phyloP scores from a whole-genome alignment of 257 asterid genomes.

The Lithospermum erythrorhizon region DNA sequence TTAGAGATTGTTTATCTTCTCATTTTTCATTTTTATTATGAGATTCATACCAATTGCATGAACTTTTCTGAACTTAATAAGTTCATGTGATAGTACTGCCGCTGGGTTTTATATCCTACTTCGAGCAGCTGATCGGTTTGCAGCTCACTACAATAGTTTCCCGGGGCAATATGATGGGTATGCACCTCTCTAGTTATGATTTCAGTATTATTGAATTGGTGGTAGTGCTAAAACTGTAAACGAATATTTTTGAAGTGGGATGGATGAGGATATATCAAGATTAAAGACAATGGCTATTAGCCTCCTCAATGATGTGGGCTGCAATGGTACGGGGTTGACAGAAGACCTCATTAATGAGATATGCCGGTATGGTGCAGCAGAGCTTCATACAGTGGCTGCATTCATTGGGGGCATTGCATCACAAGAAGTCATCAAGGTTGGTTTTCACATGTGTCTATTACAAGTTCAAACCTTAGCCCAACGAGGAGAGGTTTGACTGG shows the following conservation, averaged over 20 bases:
- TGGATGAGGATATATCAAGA: slow-evolving; percentile 95
- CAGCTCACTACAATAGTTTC: slow-evolving; percentile 69
- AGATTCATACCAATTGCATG: slow-evolving; percentile 11
- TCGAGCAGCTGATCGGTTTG: slow-evolving; percentile 87
- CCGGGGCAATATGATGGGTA: slow-evolving; percentile 98
- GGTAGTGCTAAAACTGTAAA: slow-evolving; percentile 6
- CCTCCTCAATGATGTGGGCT: slow-evolving; percentile 68
- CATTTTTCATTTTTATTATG: neutral
- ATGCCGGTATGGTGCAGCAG: slow-evolving; percentile 93
- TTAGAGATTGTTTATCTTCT: neutral
- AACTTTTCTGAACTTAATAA: slow-evolving; percentile 8
- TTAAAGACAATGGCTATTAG: slow-evolving; percentile 71
- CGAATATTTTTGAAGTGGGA: slow-evolving; percentile 39
- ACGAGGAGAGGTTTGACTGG: neutral
- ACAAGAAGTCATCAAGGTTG: slow-evolving; percentile 92
- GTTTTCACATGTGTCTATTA: slow-evolving; percentile 7
- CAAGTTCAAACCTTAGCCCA: neutral
- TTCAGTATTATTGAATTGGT: neutral
- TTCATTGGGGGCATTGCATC: slow-evolving; percentile 89
- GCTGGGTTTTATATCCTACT: slow-evolving; percentile 81
- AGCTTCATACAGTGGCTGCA: slow-evolving; percentile 94
- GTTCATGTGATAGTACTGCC: slow-evolving; percentile 46
- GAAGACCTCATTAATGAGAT: slow-evolving; percentile 93
- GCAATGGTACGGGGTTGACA: slow-evolving; percentile 61
- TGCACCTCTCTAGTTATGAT: slow-evolving; percentile 6